Base-by-base conservation (phyloP, 768 basidiomycete species). In the Rhodotorula taiwanensis region DNA sequence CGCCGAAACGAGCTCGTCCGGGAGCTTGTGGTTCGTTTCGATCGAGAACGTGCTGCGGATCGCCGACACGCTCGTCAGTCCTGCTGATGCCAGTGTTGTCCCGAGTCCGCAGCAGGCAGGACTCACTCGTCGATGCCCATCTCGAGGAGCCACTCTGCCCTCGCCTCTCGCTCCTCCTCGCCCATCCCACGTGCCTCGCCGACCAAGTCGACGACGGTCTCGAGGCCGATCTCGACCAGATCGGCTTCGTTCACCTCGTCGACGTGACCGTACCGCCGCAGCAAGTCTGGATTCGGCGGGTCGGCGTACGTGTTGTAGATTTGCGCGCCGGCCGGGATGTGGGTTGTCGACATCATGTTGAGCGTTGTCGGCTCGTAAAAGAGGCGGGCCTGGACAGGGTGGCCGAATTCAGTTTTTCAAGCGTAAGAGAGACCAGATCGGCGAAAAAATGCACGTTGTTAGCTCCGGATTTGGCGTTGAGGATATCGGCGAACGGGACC, bases 241-340 rank as follows among this genome's bases (percentile, higher is more conserved):
- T 72, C 70, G 10, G 66, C 55, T 0, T 67, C 63, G 48, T 71
- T 72, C 25, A 45, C 39, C 33, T 84, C 72, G 76, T 98, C 95
- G 57, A 94, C 86, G 72, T 97, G 88, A 1, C 95, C 95, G 72
- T 94, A 98, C 59, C 88, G 83, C 48, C 95, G 83, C n/a, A 99
- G 81, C 13, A 99, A 82, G 70, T 93, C 93, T 11, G 88, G 83
- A 73, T 98, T 98, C 9, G 94, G 90, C 3, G 84, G 58, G 72
- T 93, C 88, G 31, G 86, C 89, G 74, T 98, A 99, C 0, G 94
- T 97, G 75, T 98, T 98, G 83, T 92, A 92, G 52, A 99, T 92
- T 75, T 98, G 93, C 67, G 88, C 86, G 2, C 89, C 90, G 21
- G 80, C 77, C 60, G 79, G 78, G 67, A 98, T 89, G 7, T 78